Conservation (phyloP, 2,329 filamentous ascomycete genomes). For the Aotearoamyces nothofagi region DNA sequence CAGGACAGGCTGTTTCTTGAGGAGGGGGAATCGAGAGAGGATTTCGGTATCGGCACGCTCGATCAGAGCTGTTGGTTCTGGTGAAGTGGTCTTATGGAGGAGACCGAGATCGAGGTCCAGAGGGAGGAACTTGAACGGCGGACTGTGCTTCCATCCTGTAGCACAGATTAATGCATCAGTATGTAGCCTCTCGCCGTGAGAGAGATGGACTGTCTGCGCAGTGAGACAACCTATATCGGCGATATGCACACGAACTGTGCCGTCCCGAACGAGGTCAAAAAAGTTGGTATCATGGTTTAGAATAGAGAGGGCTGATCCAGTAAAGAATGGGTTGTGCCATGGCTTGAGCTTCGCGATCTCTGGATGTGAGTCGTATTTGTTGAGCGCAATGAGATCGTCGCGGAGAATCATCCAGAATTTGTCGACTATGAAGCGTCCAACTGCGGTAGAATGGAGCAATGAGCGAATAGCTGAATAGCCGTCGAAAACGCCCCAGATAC, state of each 20-base stretch:
- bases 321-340: constrained; percentile 34
- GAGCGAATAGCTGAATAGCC: constrained; percentile 37
- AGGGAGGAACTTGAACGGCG: constrained; percentile 35
- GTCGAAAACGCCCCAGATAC: constrained; percentile 51
- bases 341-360: constrained; percentile 37
- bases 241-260: constrained; percentile 35
- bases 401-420: constrained; percentile 42
- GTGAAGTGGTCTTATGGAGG: constrained; percentile 27
- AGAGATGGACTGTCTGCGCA: constrained; percentile 31
- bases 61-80: constrained; percentile 19
- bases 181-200: constrained; percentile 28
- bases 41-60: constrained; percentile 35
- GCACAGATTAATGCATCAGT: constrained; percentile 37
- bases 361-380: constrained; percentile 36
- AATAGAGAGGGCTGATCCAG: constrained; percentile 39
- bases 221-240: constrained; percentile 33
- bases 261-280: constrained; percentile 36
- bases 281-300: constrained; percentile 43
- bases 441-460: constrained; percentile 39
- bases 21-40: constrained; percentile 32
- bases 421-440: constrained; percentile 39
- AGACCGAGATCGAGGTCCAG: constrained; percentile 32
- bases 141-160: constrained; percentile 42
- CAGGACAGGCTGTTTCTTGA: constrained; percentile 33
- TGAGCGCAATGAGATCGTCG: constrained; percentile 36